Conservation (phyloP, 305 asterid species). For the Striga hermonthica region DNA sequence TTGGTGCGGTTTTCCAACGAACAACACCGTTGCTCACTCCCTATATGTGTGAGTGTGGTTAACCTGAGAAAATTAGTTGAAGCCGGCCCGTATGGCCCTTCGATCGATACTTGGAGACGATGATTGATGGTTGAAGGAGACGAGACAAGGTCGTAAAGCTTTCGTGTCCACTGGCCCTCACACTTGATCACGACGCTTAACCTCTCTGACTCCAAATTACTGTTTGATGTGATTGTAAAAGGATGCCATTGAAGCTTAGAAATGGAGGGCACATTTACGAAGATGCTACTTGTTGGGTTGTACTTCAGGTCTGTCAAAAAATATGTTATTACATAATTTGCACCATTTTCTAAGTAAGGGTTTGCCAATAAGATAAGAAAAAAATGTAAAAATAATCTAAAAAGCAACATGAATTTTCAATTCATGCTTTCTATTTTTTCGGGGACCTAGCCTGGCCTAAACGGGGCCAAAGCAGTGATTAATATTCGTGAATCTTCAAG, state of each 20-base stretch:
- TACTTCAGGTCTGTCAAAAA: constrained; percentile 53
- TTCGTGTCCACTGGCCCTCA: constrained; percentile 82
- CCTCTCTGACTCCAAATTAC: constrained; percentile 63
- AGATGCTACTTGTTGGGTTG: constrained; percentile 75
- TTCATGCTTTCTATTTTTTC: too few species aligned
- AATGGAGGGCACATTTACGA: constrained; percentile 65
- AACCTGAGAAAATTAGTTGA: constrained; percentile 72
- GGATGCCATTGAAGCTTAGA: constrained; percentile 99
- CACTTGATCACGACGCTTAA: constrained; percentile 75
- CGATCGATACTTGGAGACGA: constrained; percentile 63
- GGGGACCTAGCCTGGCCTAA: too few species aligned
- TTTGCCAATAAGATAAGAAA: too few species aligned
- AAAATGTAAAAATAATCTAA: too few species aligned
- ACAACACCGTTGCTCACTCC: too few species aligned
- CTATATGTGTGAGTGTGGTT: too few species aligned
- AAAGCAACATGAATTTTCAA: too few species aligned
- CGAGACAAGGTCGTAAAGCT: constrained; percentile 55
- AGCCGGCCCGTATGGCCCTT: constrained; percentile 96
- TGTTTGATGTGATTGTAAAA: constrained; percentile 72
- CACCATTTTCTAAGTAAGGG: too few species aligned
- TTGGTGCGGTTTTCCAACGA: too few species aligned
- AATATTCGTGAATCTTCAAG: too few species aligned
- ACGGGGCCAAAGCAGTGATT: too few species aligned
- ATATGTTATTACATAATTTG: too few species aligned
- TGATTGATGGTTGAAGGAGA: constrained; percentile 48